Base-by-base conservation (phyloP, 441 rosid species). In the Flueggea neowawraea region DNA sequence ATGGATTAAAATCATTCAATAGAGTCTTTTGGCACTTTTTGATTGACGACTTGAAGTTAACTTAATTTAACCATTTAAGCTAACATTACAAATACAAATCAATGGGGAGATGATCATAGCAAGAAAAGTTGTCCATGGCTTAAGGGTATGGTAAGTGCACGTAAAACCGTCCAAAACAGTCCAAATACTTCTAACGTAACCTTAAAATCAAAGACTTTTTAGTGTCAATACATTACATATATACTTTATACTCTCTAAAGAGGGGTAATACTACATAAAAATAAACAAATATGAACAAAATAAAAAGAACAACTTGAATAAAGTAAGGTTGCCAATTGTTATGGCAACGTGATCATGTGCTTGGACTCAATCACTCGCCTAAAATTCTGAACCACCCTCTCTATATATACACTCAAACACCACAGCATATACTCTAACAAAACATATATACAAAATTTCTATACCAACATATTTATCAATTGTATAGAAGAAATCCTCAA, bases 121-220 rank as follows among this genome's bases (percentile, higher is more conserved):
- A n/a, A 54, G 75, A 79, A 60, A n/a, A n/a, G 76, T 54, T 16
- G 53, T 76, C 66, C 79, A 61, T 74, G 62, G 12, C 82, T 69
- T 72, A 44, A 72, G 76, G 82, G 68, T 67, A 57, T 67, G 61
- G 74, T 68, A 41, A 80, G 54, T 61, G 80, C 76, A 83, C 75
- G 50, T 80, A 78, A 75, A n/a, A n/a, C n/a, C n/a, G n/a, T n/a
- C n/a, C n/a, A n/a, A n/a, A n/a, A n/a, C n/a, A n/a, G n/a, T n/a
- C n/a, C n/a, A n/a, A n/a, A n/a, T n/a, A n/a, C n/a, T n/a, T n/a
- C n/a, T n/a, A n/a, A n/a, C n/a, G n/a, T n/a, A n/a, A n/a, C n/a
- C n/a, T n/a, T n/a, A n/a, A n/a, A n/a, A n/a, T n/a, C n/a, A n/a
- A n/a, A n/a, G n/a, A n/a, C n/a, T n/a, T n/a, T n/a, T n/a, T n/a